Conservation (phyloP, 2,329 filamentous ascomycete genomes). For the Hypoxylon sp. region DNA sequence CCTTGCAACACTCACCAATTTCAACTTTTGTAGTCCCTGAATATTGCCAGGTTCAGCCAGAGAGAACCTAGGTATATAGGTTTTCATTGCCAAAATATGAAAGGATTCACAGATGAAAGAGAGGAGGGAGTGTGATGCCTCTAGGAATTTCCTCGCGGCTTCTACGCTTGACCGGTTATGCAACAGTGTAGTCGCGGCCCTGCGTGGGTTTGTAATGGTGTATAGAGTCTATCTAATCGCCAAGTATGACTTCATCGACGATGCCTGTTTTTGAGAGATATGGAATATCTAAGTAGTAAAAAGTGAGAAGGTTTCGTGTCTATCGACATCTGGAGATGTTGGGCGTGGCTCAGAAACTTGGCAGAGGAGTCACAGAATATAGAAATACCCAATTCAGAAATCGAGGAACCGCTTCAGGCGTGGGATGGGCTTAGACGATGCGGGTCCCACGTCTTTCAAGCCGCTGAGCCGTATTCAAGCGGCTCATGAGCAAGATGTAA, state of each 20-base stretch:
- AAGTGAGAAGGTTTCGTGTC: slow-evolving; percentile 7
- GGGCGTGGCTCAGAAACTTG: slow-evolving; percentile 37
- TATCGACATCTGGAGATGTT: slow-evolving; percentile 12
- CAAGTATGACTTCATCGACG: slow-evolving; percentile 11
- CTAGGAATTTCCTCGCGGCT: background rate
- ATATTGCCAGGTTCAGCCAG: background rate
- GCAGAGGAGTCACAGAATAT: slow-evolving; percentile 20
- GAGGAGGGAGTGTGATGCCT: background rate
- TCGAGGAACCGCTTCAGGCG: slow-evolving; percentile 35
- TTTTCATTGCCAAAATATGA: background rate
- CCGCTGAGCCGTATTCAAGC: slow-evolving; percentile 28
- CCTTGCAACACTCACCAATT: background rate
- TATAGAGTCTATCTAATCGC: slow-evolving; percentile 5
- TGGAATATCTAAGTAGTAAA: background rate
- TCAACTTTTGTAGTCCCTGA: background rate
- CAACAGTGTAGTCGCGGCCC: background rate
- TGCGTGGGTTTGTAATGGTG: background rate
- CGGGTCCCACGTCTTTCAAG: slow-evolving; percentile 19
- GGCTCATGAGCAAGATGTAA: slow-evolving; percentile 7
- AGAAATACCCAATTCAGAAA: slow-evolving; percentile 37
- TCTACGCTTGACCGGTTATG: background rate
- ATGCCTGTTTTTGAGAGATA: background rate
- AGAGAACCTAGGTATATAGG: background rate
- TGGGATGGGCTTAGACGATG: slow-evolving; percentile 25
- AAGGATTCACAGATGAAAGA: background rate